Evolutionary conservation across 495 filamentous ascomycete genomes (phyloP).

Genomic region (Talaromyces trachyspermus): DNA sequence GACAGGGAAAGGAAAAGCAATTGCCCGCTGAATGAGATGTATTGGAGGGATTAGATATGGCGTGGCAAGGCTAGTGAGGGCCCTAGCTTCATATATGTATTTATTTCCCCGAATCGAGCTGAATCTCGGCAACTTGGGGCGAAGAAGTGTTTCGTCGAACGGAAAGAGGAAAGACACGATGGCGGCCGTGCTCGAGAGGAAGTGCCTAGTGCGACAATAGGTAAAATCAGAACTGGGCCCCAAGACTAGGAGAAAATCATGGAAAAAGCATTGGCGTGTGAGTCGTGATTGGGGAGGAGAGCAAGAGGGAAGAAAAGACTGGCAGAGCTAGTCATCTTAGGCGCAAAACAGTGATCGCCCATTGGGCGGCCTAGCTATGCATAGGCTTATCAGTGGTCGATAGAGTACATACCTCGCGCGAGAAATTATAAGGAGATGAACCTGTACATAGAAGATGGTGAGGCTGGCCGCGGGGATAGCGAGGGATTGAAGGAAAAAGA

Average conservation of each 20-base stretch:
- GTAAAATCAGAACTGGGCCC: too few species aligned
- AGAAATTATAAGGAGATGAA: constrained; percentile 3
- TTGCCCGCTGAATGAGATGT: background rate
- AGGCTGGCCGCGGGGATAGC: background rate
- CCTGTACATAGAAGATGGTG: background rate
- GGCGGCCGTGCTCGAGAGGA: too few species aligned
- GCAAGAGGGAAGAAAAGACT: background rate
- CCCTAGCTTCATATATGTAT: constrained; percentile 4
- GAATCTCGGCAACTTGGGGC: constrained; percentile 5
- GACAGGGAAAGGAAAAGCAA: background rate
- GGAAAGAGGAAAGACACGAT: too few species aligned
- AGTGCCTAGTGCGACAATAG: too few species aligned
- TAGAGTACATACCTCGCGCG: background rate
- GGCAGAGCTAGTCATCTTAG: too few species aligned
- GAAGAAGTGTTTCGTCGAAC: too few species aligned
- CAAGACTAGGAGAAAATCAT: too few species aligned
- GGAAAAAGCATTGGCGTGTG: too few species aligned
- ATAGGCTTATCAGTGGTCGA: background rate
- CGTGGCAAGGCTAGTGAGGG: background rate
- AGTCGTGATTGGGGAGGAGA: too few species aligned
- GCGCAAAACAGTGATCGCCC: too few species aligned
- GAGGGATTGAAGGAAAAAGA: background rate
- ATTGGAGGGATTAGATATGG: background rate
- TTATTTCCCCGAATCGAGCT: background rate
- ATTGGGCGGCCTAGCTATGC: background rate